Evolutionary conservation across 179 eudicot species (phyloP).

Genomic region (Beta macrorhiza): DNA sequence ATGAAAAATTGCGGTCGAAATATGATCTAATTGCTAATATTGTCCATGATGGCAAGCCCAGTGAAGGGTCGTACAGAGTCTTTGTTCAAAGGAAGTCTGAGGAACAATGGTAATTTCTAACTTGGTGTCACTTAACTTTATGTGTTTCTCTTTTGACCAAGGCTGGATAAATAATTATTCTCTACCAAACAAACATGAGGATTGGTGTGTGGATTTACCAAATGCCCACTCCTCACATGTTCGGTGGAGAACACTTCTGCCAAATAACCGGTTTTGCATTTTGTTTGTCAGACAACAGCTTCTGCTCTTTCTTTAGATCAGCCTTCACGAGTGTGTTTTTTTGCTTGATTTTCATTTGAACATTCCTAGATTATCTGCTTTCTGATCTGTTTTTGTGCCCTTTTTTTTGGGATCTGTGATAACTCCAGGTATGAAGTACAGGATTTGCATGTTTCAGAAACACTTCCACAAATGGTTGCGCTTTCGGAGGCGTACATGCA

Average conservation of each 20-base stretch:
- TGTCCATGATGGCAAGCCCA: constrained; percentile 98
- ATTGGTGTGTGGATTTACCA: too few species aligned
- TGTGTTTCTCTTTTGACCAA: too few species aligned
- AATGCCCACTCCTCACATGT: too few species aligned
- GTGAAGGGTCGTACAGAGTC: constrained; percentile 89
- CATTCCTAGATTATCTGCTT: neutral
- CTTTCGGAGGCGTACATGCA: constrained; percentile 94
- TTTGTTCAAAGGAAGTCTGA: constrained; percentile 98
- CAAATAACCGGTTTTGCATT: too few species aligned
- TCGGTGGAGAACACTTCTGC: too few species aligned
- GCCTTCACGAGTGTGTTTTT: neutral
- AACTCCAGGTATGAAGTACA: constrained; percentile 77
- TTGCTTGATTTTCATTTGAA: neutral
- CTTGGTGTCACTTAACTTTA: neutral
- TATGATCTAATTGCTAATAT: constrained; percentile 92
- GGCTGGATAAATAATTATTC: too few species aligned
- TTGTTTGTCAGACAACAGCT: too few species aligned
- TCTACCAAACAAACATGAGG: too few species aligned
- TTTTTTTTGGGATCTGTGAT: neutral
- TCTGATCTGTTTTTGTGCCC: neutral
- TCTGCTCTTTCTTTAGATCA: neutral
- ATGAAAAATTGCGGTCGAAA: constrained; percentile 69
- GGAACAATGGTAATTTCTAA: constrained; percentile 67
- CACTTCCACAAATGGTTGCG: constrained; percentile 96
- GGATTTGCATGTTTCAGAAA: constrained; percentile 82